Evolutionary conservation across 2,329 filamentous ascomycete genomes (phyloP), one percentile per base, ranked within the genome.

Genomic region (Colletotrichum shisoi): DNA sequence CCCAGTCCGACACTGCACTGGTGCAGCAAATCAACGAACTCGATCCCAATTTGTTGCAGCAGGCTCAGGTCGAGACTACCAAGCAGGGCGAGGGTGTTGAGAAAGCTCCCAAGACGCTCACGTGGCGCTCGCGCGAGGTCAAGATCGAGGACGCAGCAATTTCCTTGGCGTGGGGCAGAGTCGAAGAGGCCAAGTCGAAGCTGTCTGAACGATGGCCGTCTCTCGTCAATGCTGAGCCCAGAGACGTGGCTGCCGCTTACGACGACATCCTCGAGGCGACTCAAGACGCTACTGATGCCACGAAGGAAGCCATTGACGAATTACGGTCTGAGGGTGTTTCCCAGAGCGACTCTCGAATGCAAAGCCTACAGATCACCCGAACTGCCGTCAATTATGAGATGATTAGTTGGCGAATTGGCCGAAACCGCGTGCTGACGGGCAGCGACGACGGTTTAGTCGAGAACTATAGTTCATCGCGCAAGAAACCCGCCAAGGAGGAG

Each of bases 371-470:
- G 71, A 91, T 99, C 66, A 96, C 94, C 3, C 90, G 91, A 69
- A 96, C 96, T 0, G 93, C 94, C 1, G 92, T 98, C 63, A 96
- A 95, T 78, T 98, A 96, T 77, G 92, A 92, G 71, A 88, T 97
- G 78, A 91, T 99, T 63, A 94, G 92, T 74, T 98, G 94, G 94
- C 87, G 95, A 76, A 92, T 98, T 70, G 94, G 94, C 31, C 89
- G 95, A 54, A 98, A 99, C 78, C 86, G 95, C 61, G 90, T 97
- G 0, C 81, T 99, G 69, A 92, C 93, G 58, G 94, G 94, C n/a
- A 81, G 86, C 7, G 84, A 91, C 62, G 94, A 98, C 72, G 94
- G 94, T 3, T 85, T 92, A 17, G 77, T 84, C 17, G 78, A 85
- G 21, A 83, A 85, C 19, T 84, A 84, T 65, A 74, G 78, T 19